These are phyloP conservation scores for Bombardia bombarda DNA, from an alignment of 495 filamentous ascomycete species.

Conservation along the genomic window DNA sequence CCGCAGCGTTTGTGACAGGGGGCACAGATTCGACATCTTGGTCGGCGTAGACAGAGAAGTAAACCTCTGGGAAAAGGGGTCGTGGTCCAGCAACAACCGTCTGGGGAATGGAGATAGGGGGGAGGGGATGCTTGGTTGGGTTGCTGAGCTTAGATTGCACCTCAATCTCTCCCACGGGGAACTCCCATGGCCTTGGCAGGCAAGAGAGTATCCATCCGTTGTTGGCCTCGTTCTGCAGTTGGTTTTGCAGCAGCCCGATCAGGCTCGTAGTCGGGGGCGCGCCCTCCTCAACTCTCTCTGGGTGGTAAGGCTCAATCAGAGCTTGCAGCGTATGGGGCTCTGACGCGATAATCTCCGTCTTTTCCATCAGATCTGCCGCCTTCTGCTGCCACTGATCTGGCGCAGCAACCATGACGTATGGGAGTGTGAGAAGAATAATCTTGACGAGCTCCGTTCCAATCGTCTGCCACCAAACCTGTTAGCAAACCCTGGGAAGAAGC, in stretches of 20 bases:
- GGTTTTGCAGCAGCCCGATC: conserved; percentile 77
- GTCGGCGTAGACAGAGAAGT: conserved; percentile 81
- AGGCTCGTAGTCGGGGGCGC: conserved; percentile 46
- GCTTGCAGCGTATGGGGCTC: conserved; percentile 75
- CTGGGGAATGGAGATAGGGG: conserved; percentile 62
- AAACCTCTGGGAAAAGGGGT: conserved; percentile 83
- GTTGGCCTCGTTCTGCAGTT: conserved; percentile 64
- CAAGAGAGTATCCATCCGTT: conserved; percentile 68
- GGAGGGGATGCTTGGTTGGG: conserved; percentile 67
- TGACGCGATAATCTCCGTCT: conserved; percentile 84
- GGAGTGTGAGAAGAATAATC: conserved; percentile 86
- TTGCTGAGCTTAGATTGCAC: conserved; percentile 47
- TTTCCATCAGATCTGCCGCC: conserved; percentile 72
- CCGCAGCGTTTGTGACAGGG: conserved; percentile 61
- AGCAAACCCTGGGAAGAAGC: too few species aligned
- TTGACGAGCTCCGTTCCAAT: conserved; percentile 89
- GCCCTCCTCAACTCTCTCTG: conserved; percentile 35
- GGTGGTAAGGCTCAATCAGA: conserved; percentile 74
- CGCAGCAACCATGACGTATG: conserved; percentile 76
- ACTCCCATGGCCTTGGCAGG: conserved; percentile 77
- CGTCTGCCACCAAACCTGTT: conserved; percentile 48
- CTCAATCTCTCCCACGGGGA: conserved; percentile 41
- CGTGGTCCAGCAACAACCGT: conserved; percentile 65
- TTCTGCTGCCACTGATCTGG: conserved; percentile 55
- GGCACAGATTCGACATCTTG: conserved; percentile 93